Conservation (phyloP, 306 rosid species). For the Nissolia schottii region DNA sequence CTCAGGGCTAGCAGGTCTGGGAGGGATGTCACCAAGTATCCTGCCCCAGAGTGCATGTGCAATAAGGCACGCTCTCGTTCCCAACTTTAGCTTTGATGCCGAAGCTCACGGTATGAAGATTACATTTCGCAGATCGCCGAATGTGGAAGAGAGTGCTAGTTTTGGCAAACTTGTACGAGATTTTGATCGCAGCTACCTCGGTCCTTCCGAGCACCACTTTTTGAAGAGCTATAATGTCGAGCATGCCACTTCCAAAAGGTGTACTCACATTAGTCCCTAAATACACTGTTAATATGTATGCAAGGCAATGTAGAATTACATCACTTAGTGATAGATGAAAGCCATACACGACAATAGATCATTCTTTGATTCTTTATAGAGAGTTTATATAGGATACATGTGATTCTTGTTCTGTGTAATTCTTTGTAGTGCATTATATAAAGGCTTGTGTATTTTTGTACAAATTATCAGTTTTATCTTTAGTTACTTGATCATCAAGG, state of each 20-base stretch:
- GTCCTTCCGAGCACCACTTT: conserved; percentile 13
- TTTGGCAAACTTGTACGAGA: neutral
- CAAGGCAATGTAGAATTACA: neutral
- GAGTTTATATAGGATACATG: conserved; percentile 33
- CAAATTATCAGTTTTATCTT: conserved; percentile 12
- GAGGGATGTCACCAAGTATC: conserved; percentile 89
- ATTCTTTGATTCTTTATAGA: conserved; percentile 68
- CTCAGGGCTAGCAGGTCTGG: conserved; percentile 59
- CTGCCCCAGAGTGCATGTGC: conserved; percentile 91
- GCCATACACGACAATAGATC: neutral
- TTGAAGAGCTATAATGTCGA: neutral
- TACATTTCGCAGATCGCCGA: neutral
- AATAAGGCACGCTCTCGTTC: conserved; percentile 37
- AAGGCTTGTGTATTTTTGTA: conserved; percentile 24
- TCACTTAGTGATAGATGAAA: neutral
- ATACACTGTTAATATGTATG: neutral
- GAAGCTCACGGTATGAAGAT: conserved; percentile 6
- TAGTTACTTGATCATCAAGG: neutral
- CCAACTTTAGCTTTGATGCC: neutral
- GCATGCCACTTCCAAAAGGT: neutral
- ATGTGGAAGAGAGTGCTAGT: neutral
- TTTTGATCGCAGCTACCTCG: conserved; percentile 25
- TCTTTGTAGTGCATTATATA: conserved; percentile 23
- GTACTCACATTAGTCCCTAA: conserved; percentile 1
- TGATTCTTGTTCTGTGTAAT: conserved; percentile 21